Conservation (phyloP, 768 basidiomycete genomes). For the Inosperma sp. region DNA sequence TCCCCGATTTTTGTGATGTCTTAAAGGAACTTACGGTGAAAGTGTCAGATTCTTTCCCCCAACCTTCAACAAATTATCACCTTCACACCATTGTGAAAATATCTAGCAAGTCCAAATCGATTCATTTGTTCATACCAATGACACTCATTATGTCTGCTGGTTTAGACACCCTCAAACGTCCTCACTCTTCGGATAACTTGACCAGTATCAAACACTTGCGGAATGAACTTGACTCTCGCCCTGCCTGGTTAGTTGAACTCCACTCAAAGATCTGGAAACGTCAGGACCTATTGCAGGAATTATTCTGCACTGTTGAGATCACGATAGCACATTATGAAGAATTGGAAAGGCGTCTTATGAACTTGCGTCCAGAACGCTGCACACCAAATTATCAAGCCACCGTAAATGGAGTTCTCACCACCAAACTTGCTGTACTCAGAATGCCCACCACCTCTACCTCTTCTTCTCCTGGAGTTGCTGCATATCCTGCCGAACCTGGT, state of each 20-base stretch:
- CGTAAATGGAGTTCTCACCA: background rate
- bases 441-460: background rate
- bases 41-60: too few species aligned
- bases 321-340: background rate
- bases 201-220: background rate
- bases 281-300: background rate
- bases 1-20: too few species aligned
- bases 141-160: too few species aligned
- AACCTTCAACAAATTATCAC: too few species aligned
- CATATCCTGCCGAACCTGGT: background rate
- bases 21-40: too few species aligned
- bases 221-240: background rate
- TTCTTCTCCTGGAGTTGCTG: background rate
- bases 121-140: too few species aligned
- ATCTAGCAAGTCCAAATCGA: too few species aligned
- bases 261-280: slow-evolving; percentile 6
- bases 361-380: slow-evolving; percentile 4
- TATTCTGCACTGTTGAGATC: slow-evolving; percentile 3
- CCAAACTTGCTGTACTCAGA: slow-evolving; percentile 8
- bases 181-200: slow-evolving; percentile 1
- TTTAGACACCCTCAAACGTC: slow-evolving; percentile 1
- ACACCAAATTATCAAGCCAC: background rate
- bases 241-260: slow-evolving; percentile 4
- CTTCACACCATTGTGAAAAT: too few species aligned
- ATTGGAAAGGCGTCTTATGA: slow-evolving; percentile 2